Evolutionary conservation across 1,284 basidiomycete genomes (phyloP).

Genomic region (Fomitopsis palustris): DNA sequence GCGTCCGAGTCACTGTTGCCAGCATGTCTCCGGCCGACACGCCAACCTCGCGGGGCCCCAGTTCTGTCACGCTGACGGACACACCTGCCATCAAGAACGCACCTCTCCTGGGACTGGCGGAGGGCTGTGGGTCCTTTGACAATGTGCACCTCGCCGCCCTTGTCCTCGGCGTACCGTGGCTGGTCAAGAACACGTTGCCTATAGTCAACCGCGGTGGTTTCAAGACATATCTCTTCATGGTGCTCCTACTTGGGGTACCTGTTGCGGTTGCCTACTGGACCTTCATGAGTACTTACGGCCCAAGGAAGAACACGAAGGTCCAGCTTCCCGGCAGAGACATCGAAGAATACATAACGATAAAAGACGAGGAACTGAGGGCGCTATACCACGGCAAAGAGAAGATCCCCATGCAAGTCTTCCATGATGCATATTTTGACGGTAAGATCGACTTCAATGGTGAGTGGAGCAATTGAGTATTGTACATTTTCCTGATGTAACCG

Average conservation of each 20-base stretch:
- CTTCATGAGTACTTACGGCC: conserved; percentile 79
- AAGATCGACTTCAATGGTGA: conserved; percentile 94
- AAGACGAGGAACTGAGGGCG: conserved; percentile 77
- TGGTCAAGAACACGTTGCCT: conserved; percentile 78
- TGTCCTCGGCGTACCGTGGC: conserved; percentile 75
- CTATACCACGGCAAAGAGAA: conserved; percentile 83
- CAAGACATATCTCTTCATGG: conserved; percentile 83
- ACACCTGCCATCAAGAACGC: conserved; percentile 79
- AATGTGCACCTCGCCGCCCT: conserved; percentile 79
- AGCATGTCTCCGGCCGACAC: too few species aligned
- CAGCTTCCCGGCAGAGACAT: conserved; percentile 83
- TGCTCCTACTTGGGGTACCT: conserved; percentile 74
- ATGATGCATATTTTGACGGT: conserved; percentile 96
- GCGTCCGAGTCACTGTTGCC: too few species aligned
- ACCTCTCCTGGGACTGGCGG: conserved; percentile 77
- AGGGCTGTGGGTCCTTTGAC: conserved; percentile 83
- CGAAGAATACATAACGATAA: conserved; percentile 89
- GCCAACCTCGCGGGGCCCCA: too few species aligned
- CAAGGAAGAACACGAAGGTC: conserved; percentile 85
- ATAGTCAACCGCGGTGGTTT: conserved; percentile 75
- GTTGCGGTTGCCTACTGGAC: conserved; percentile 90
- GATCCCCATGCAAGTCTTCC: conserved; percentile 97
- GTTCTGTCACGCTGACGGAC: conserved; percentile 54
- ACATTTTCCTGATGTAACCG: background rate
- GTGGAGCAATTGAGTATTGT: too few species aligned